Evolutionary conservation across 2,329 filamentous ascomycete species (phyloP), one percentile per base, ranked within the genome.

Genomic region (Pezizomycotina sp.): DNA sequence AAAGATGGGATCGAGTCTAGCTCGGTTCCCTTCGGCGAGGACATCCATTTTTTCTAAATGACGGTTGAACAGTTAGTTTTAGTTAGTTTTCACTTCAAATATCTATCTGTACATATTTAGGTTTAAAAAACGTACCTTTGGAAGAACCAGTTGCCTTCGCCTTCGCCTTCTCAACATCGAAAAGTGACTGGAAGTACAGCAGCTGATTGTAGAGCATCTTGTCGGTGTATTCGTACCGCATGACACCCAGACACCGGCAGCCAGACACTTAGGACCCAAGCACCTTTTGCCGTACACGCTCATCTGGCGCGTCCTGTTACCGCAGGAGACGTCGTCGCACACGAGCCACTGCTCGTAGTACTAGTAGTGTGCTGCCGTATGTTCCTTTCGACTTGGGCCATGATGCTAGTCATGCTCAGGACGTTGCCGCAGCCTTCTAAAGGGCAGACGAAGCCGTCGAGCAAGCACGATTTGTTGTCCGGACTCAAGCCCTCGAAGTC

Each of bases 161-260:
- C 47, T 71, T 70, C 9, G 77, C 77, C 59, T 80, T 82, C 45
- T 95, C 84, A 3, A 91, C 77, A 57, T 98, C 84, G 64, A 83
- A 98, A 36, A 95, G 60, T 31, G 68, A 68, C 19, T 77, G 69
- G 55, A 84, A 78, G 61, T 92, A 98, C 36, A 95, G 61, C 25
- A 98, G 65, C 60, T 98, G 89, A 57, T 92, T 95, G 61, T 93
- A 95, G 41, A 95, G 68, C 52, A 77, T 76, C 60, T 89, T 86
- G 61, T 95, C 89, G 1, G 69, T 66, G 53, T 80, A 77, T 60
- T 91, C 83, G 55, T 84, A 93, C 14, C 69, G 63, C 84, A 98
- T 95, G 31, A 71, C 71, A 13, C 89, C 89, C 3, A 74, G 62
- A 56, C 89, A 98, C 36, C 84, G 37, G 74, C 69, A 0, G 78